Conservation (phyloP, 805 yeast species). For the Candida chauliodis region DNA sequence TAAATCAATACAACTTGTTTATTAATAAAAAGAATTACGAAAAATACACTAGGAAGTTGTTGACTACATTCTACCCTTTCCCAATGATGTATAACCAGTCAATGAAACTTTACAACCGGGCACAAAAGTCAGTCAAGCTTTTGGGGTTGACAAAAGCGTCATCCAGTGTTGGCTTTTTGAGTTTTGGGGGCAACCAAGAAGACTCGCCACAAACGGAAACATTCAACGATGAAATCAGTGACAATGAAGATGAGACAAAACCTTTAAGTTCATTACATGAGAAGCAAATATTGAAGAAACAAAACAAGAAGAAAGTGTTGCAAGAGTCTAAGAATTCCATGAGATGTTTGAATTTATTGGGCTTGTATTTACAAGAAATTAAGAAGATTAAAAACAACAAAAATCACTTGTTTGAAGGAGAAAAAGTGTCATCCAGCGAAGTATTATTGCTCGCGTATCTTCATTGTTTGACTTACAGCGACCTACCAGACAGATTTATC, state of each 20-base stretch:
- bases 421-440: constrained; percentile 26
- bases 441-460: constrained; percentile 40
- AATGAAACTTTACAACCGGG: constrained; percentile 36
- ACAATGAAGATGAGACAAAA: constrained; percentile 18
- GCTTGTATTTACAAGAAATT: constrained; percentile 17
- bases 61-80: constrained; percentile 55
- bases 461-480: constrained; percentile 23
- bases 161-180: constrained; percentile 27
- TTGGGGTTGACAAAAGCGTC: constrained; percentile 24
- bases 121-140: constrained; percentile 29
- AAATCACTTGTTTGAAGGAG: constrained; percentile 1
- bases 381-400: constrained; percentile 13
- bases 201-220: constrained; percentile 27
- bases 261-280: constrained; percentile 40
- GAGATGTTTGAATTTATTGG: constrained; percentile 26
- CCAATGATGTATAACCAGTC: constrained; percentile 77
- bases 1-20: constrained; percentile 56
- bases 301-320: constrained; percentile 26
- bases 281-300: constrained; percentile 28
- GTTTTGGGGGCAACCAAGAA: constrained; percentile 14
- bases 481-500: constrained; percentile 42
- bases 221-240: constrained; percentile 18
- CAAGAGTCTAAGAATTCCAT: constrained; percentile 32
- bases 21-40: constrained; percentile 58
- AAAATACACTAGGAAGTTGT: constrained; percentile 52